Percentiles rank a stretch among this genome's conserved stretches.
These are phyloP conservation scores for Talaromyces verruculosus DNA, from an alignment of 2,329 filamentous ascomycete genomes.

Conservation along the genomic window DNA sequence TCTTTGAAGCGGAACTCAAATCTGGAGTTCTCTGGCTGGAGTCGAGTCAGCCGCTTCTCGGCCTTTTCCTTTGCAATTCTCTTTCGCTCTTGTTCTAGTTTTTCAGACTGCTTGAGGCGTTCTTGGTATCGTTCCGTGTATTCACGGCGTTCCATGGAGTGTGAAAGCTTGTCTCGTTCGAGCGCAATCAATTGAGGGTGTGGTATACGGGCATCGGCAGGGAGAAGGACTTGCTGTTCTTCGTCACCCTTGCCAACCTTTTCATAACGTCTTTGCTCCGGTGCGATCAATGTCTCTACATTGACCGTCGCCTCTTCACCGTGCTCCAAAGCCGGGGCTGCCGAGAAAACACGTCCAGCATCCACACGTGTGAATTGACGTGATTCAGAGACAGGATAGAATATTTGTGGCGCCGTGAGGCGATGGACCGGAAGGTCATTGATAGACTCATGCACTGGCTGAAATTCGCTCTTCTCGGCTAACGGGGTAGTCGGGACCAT, in stretches of 20 bases:
- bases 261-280: slow-evolving; percentile 40
- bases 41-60: slow-evolving; percentile 46
- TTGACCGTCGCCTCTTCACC: slow-evolving; percentile 26
- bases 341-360: slow-evolving; percentile 61
- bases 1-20: slow-evolving; percentile 64
- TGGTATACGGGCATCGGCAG: slow-evolving; percentile 63
- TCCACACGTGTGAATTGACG: slow-evolving; percentile 65
- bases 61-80: slow-evolving; percentile 41
- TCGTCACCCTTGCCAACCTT: slow-evolving; percentile 44
- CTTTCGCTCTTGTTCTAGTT: slow-evolving; percentile 42
- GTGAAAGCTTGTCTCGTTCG: slow-evolving; percentile 46
- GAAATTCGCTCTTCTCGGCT: slow-evolving; percentile 37
- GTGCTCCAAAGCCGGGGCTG: slow-evolving; percentile 40
- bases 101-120: slow-evolving; percentile 44
- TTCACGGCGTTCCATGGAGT: slow-evolving; percentile 36
- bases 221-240: slow-evolving; percentile 55
- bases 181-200: slow-evolving; percentile 59
- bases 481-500: slow-evolving; percentile 75
- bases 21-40: slow-evolving; percentile 49
- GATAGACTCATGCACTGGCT: slow-evolving; percentile 58
- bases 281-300: slow-evolving; percentile 35
- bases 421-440: slow-evolving; percentile 64
- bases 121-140: slow-evolving; percentile 44
- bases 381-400: slow-evolving; percentile 64
- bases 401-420: slow-evolving; percentile 56